Conservation (phyloP, 108 stramenopile species). For the Cyclotella cryptica region DNA sequence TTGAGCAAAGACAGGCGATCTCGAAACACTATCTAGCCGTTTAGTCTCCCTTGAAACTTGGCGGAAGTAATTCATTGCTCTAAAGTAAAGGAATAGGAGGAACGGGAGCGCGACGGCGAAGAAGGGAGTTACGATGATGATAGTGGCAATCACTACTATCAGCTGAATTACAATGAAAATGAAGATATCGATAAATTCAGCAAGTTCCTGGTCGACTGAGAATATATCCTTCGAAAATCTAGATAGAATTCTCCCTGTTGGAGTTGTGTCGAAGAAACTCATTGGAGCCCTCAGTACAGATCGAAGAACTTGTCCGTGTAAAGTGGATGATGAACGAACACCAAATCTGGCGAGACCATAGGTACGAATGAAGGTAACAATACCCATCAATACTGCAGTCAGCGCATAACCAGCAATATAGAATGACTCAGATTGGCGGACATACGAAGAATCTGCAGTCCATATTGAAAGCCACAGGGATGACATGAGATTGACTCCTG, state of each 20-base stretch:
- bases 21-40: conserved; percentile 85
- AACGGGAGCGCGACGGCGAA: conserved; percentile 62
- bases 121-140: conserved; percentile 52
- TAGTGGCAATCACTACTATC: conserved; percentile 42
- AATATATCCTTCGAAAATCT: conserved; percentile 86
- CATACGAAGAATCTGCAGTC: conserved; percentile 70
- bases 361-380: conserved; percentile 66
- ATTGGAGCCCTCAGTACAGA: conserved; percentile 87
- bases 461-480: conserved; percentile 69
- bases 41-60: conserved; percentile 79
- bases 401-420: conserved; percentile 52
- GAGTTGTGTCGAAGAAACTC: conserved; percentile 93
- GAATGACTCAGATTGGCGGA: conserved; percentile 48
- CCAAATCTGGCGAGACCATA: conserved; percentile 68
- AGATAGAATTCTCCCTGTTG: conserved; percentile 89
- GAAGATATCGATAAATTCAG: conserved; percentile 48
- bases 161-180: conserved; percentile 51
- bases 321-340: conserved; percentile 61
- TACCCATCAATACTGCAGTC: conserved; percentile 46
- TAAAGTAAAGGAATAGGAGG: conserved; percentile 63
- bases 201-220: conserved; percentile 66
- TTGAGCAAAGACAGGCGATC: conserved; percentile 94
- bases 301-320: conserved; percentile 62
- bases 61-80: conserved; percentile 78
- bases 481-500: conserved; percentile 55